These are phyloP conservation scores for Aspergillus carlsbadensis DNA, from an alignment of 495 filamentous ascomycete species.

Conservation along the genomic window DNA sequence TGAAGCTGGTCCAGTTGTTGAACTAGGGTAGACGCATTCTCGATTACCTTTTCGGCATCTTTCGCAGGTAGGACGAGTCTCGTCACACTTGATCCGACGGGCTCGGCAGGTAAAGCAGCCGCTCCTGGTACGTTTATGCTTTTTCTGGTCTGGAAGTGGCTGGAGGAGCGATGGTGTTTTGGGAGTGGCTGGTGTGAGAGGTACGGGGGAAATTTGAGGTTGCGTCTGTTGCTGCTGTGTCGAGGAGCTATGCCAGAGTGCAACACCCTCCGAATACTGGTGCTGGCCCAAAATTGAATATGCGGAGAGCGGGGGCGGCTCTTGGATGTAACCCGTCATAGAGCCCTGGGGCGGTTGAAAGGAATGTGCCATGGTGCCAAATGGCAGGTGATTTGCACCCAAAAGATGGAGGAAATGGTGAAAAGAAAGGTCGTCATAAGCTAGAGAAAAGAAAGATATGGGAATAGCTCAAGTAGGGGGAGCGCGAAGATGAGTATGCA, in stretches of 20 bases:
- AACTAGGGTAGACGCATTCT: slow-evolving; percentile 79
- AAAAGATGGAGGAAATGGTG: slow-evolving; percentile 10
- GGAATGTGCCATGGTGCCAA: slow-evolving; percentile 34
- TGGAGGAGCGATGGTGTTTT: slow-evolving; percentile 34
- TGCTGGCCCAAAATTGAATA: slow-evolving; percentile 38
- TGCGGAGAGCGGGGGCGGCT: slow-evolving; percentile 29
- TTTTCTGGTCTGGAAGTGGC: slow-evolving; percentile 67
- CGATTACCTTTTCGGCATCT: slow-evolving; percentile 82
- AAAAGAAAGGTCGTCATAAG: slow-evolving; percentile 16
- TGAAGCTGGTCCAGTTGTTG: slow-evolving; percentile 35
- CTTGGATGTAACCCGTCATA: slow-evolving; percentile 27
- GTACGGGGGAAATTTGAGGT: slow-evolving; percentile 16
- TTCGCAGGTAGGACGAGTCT: slow-evolving; percentile 83
- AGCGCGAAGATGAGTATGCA: slow-evolving; percentile 5
- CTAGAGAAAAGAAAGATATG: slow-evolving; percentile 15
- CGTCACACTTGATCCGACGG: slow-evolving; percentile 92
- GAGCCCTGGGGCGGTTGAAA: slow-evolving; percentile 35
- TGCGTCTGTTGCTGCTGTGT: slow-evolving; percentile 14
- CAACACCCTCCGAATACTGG: slow-evolving; percentile 43
- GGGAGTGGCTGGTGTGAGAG: slow-evolving; percentile 24
- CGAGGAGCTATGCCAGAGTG: slow-evolving; percentile 43
- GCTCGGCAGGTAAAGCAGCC: slow-evolving; percentile 93
- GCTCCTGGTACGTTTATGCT: slow-evolving; percentile 89
- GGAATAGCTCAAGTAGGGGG: background rate
- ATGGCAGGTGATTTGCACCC: slow-evolving; percentile 15